These are phyloP conservation scores for Amanita muscaria DNA, from an alignment of 768 basidiomycete genomes.

Conservation along the genomic window DNA sequence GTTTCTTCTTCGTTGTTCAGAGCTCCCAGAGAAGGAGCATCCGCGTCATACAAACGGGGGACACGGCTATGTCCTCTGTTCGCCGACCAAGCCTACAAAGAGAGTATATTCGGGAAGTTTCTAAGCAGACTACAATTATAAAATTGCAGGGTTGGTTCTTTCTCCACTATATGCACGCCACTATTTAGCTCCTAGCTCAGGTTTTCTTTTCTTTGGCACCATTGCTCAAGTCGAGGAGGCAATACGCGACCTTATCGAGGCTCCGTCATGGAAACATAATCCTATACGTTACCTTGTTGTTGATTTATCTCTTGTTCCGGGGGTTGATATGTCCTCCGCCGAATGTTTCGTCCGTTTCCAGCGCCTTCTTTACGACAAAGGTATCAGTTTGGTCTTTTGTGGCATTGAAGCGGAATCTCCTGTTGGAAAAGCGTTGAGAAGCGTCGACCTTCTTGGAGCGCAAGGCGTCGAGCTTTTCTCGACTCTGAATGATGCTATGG, in stretches of 20 bases:
- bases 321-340: conserved; percentile 91
- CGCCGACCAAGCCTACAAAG: conserved; percentile 82
- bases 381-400: conserved; percentile 84
- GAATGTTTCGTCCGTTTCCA: conserved; percentile 93
- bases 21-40: conserved; percentile 84
- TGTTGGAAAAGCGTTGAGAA: conserved; percentile 61
- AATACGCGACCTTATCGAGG: conserved; percentile 67
- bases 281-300: conserved; percentile 88
- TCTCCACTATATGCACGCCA: not conserved
- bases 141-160: conserved; percentile 62
- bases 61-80: conserved; percentile 83
- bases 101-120: conserved; percentile 86
- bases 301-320: conserved; percentile 77
- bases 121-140: conserved; percentile 83
- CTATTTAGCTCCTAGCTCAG: conserved; percentile 23
- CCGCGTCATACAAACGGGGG: conserved; percentile 73
- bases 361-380: conserved; percentile 62
- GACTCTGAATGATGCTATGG: conserved; percentile 83
- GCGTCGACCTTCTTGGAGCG: conserved; percentile 73
- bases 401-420: conserved; percentile 58
- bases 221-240: conserved; percentile 85
- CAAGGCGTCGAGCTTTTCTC: conserved; percentile 75
- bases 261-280: conserved; percentile 57
- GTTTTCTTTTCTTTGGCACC: conserved; percentile 90
- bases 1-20: conserved; percentile 95